A percentile compares a stretch with the other conserved stretches of the same genome.
Conservation (phyloP, 352 stramenopile species). For the Pythium aquatile region DNA sequence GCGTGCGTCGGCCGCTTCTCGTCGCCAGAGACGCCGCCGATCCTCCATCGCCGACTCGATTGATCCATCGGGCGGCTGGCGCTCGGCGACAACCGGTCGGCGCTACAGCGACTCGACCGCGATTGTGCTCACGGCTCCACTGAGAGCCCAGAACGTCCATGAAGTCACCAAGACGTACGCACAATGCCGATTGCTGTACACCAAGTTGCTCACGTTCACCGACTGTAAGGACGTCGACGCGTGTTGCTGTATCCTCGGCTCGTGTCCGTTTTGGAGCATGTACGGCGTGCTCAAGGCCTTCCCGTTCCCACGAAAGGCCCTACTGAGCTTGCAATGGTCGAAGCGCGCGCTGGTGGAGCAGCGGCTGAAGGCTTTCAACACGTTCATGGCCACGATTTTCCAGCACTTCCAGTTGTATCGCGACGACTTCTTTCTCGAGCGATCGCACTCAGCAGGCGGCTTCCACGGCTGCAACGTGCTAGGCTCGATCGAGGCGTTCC, state of each 20-base stretch:
- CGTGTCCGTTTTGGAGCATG: conserved; percentile 66
- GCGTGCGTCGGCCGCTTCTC: background rate
- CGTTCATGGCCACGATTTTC: conserved; percentile 27
- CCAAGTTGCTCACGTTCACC: conserved; percentile 37
- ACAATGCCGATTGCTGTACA: conserved; percentile 50
- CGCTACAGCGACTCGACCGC: conserved; percentile 20
- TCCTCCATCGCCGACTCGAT: conserved; percentile 22
- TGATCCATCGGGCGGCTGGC: conserved; percentile 4
- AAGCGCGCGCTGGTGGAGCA: conserved; percentile 15
- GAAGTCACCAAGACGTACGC: conserved; percentile 53
- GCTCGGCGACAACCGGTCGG: conserved; percentile 17
- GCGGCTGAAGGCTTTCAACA: conserved; percentile 23
- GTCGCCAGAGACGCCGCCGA: conserved; percentile 25
- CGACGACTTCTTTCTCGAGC: conserved; percentile 28
- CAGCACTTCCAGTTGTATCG: conserved; percentile 30
- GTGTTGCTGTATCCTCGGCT: conserved; percentile 49
- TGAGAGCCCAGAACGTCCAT: conserved; percentile 29
- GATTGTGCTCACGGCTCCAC: conserved; percentile 18
- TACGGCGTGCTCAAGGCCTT: conserved; percentile 38
- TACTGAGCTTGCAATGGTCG: conserved; percentile 46
- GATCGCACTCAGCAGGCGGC: conserved; percentile 11
- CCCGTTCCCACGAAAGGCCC: conserved; percentile 46
- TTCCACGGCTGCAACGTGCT: conserved; percentile 29
- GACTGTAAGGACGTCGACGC: conserved; percentile 37
- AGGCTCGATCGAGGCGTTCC: conserved; percentile 26